Conservation (phyloP, 768 basidiomycete genomes). For the Pisolithus marmoratus region DNA sequence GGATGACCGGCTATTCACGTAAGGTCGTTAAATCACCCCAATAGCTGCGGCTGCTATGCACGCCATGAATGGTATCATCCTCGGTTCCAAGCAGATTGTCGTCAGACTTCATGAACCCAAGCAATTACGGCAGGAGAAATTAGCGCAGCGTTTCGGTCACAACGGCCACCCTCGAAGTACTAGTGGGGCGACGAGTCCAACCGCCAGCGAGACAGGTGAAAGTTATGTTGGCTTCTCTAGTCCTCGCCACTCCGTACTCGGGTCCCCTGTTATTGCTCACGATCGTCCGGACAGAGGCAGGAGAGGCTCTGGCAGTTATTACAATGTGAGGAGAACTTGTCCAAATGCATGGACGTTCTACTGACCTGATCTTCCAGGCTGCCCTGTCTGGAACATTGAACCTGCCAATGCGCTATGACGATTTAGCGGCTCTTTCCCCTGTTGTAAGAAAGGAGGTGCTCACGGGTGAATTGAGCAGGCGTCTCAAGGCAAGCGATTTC, state of each 20-base stretch:
- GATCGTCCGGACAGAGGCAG: slow-evolving; percentile 63
- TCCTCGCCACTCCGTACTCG: slow-evolving; percentile 52
- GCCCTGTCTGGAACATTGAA: slow-evolving; percentile 76
- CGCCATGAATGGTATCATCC: slow-evolving; percentile 69
- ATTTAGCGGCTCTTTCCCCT: slow-evolving; percentile 74
- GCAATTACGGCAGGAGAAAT: slow-evolving; percentile 83
- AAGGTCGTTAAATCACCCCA: not conserved
- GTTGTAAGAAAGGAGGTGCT: slow-evolving; percentile 85
- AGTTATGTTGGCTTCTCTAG: slow-evolving; percentile 70
- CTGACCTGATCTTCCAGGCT: slow-evolving; percentile 42
- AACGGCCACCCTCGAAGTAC: slow-evolving; percentile 77
- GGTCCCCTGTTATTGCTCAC: slow-evolving; percentile 48
- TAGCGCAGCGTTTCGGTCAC: slow-evolving; percentile 75
- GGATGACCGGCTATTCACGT: not conserved
- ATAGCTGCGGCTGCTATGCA: slow-evolving; percentile 69
- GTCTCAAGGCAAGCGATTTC: slow-evolving; percentile 52
- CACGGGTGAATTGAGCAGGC: slow-evolving; percentile 74
- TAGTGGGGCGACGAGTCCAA: slow-evolving; percentile 82
- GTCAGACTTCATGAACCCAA: slow-evolving; percentile 90
- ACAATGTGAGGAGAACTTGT: slow-evolving; percentile 50
- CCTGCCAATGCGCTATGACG: slow-evolving; percentile 83
- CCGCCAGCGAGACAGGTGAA: slow-evolving; percentile 77
- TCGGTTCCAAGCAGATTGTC: slow-evolving; percentile 75
- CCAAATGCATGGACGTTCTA: not conserved
- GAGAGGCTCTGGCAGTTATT: slow-evolving; percentile 83